These are phyloP conservation scores for Mycena galopus DNA, from an alignment of 768 basidiomycete species.

Conservation along the genomic window DNA sequence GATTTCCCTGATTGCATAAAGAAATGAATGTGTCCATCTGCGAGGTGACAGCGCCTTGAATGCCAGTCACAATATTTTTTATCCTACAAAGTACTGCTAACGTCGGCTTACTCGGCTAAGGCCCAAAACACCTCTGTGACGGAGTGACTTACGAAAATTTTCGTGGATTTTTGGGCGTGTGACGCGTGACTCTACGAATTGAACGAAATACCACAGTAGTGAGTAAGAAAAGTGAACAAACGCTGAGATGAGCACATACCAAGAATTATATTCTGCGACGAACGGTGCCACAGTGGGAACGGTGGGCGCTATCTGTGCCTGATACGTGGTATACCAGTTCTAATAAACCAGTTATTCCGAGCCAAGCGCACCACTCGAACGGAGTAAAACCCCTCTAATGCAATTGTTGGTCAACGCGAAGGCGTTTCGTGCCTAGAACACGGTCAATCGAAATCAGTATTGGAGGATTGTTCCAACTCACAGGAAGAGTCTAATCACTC, in stretches of 20 bases:
- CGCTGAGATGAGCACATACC: not conserved
- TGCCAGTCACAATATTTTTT: not conserved
- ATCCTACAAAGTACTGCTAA: constrained; percentile 9
- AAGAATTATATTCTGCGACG: constrained; percentile 4
- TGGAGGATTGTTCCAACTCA: not conserved
- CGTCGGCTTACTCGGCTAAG: too few relatives aligned
- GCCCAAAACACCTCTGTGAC: too few relatives aligned
- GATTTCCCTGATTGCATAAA: not conserved
- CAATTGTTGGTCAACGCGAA: constrained; percentile 8
- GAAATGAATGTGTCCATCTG: constrained; percentile 14
- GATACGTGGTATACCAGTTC: constrained; percentile 12
- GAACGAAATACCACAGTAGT: too few relatives aligned
- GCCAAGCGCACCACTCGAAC: not conserved
- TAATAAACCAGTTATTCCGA: not conserved
- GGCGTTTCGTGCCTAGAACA: constrained; percentile 1
- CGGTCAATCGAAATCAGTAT: not conserved
- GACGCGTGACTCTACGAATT: too few relatives aligned
- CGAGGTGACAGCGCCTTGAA: not conserved
- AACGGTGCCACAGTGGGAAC: not conserved
- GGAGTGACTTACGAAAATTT: too few relatives aligned
- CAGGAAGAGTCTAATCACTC: not conserved
- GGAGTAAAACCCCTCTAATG: constrained; percentile 1
- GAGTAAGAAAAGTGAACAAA: not conserved
- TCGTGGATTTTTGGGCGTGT: too few relatives aligned
- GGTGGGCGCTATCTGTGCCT: not conserved